Conservation (phyloP, 352 stramenopile species). For the Globisporangium iwayamae region DNA sequence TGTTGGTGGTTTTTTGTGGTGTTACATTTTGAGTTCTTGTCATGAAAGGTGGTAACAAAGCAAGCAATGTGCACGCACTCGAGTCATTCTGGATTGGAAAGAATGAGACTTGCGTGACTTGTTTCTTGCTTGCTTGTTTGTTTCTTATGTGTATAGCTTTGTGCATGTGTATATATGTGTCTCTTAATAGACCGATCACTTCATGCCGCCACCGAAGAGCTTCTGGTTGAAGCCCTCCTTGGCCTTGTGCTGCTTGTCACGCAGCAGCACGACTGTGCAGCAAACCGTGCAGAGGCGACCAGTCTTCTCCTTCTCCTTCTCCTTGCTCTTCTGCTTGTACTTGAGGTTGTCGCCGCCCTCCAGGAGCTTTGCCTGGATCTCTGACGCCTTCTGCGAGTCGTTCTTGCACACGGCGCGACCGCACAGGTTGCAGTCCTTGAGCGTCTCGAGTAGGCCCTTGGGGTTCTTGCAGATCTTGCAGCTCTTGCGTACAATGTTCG, state of each 20-base stretch:
- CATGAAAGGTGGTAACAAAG: neutral
- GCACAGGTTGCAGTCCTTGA: constrained; percentile 74
- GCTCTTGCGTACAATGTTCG: constrained; percentile 46
- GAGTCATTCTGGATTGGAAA: neutral
- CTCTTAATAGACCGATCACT: constrained; percentile 23
- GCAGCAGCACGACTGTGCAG: constrained; percentile 72
- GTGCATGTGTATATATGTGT: neutral
- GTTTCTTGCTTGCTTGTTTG: neutral
- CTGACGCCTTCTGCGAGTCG: constrained; percentile 72
- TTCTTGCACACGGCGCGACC: constrained; percentile 79
- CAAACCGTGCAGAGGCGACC: constrained; percentile 72
- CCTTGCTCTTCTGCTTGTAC: constrained; percentile 15
- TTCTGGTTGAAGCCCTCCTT: constrained; percentile 77
- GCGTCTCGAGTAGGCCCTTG: constrained; percentile 67
- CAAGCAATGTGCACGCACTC: neutral
- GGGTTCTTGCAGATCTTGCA: constrained; percentile 86
- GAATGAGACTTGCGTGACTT: neutral
- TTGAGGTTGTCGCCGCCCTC: constrained; percentile 27
- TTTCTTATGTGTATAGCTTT: neutral
- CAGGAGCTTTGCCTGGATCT: constrained; percentile 51
- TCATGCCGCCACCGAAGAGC: constrained; percentile 64
- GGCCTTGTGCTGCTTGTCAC: constrained; percentile 69
- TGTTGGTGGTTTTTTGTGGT: neutral
- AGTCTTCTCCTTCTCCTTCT: constrained; percentile 61
- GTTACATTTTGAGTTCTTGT: neutral